Percentiles rank a stretch among this genome's conserved stretches.
These are phyloP conservation scores for Ceratobasidium papillatum DNA, from an alignment of 1,284 basidiomycete genomes.

Conservation along the genomic window DNA sequence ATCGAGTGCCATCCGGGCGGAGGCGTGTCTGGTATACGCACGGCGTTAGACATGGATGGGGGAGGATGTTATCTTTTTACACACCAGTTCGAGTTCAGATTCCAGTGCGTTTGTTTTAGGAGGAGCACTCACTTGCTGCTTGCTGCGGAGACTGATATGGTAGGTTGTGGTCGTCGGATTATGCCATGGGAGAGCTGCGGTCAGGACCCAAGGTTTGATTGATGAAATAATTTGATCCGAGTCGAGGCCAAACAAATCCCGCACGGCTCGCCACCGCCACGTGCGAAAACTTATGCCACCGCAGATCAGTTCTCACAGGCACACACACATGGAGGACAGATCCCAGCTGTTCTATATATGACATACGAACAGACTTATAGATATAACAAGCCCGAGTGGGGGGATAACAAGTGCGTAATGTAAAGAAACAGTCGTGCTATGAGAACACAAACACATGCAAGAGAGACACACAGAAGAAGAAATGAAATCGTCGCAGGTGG, in stretches of 20 bases:
- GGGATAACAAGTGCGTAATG: constrained; percentile 20
- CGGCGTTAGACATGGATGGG: constrained; percentile 27
- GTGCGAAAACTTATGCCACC: neutral
- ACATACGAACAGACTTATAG: constrained; percentile 5
- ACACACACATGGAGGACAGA: neutral
- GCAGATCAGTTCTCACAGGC: neutral
- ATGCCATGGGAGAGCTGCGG: constrained; percentile 32
- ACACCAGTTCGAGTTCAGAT: constrained; percentile 25
- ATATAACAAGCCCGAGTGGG: constrained; percentile 9
- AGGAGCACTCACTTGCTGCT: constrained; percentile 17
- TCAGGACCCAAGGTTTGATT: neutral
- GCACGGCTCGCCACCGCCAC: neutral
- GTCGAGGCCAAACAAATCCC: constrained; percentile 12
- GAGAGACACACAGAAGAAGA: neutral
- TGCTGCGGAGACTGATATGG: neutral
- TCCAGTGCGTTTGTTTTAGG: neutral
- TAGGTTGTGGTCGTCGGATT: neutral
- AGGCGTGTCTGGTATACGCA: constrained; percentile 41
- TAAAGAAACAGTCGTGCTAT: constrained; percentile 22
- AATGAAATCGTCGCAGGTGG: constrained; percentile 34
- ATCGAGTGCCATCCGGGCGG: constrained; percentile 66
- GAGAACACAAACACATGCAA: constrained; percentile 18
- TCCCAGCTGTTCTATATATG: neutral
- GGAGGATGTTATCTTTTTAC: neutral
- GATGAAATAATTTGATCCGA: constrained; percentile 19